A percentile compares a stretch with the other conserved stretches of the same genome.
Evolutionary conservation across 176 grass and related monocot species (phyloP).

Genomic region (Areca catechu): DNA sequence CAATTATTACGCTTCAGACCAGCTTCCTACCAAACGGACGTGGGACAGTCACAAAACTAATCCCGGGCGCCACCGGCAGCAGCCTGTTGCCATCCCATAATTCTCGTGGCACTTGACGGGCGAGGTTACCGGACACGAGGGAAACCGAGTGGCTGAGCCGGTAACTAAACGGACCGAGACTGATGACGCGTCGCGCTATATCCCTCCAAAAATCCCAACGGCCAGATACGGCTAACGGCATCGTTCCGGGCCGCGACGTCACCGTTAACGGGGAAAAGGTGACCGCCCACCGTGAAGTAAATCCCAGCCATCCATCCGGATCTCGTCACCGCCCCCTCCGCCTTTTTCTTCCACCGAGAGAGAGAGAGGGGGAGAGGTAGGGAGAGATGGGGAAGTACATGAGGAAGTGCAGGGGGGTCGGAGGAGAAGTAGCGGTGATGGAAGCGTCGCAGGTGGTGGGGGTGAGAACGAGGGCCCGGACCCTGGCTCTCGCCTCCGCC

Average conservation of each 20-base stretch:
- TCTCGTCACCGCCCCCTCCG: too few relatives aligned
- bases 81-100: background rate
- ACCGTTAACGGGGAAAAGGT: background rate
- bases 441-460: slow-evolving; percentile 9
- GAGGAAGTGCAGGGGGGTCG: slow-evolving; percentile 16
- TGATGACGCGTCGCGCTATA: background rate
- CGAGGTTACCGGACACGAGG: too few relatives aligned
- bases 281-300: too few relatives aligned
- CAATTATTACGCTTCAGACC: slow-evolving; percentile 7
- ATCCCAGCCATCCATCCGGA: too few relatives aligned
- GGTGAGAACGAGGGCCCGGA: slow-evolving; percentile 17
- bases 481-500: background rate
- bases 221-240: slow-evolving; percentile 6
- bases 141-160: background rate
- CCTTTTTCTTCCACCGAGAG: background rate
- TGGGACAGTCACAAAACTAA: background rate
- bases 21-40: background rate
- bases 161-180: background rate
- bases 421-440: slow-evolving; percentile 4
- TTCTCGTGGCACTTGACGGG: background rate
- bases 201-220: slow-evolving; percentile 11
- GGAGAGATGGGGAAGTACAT: slow-evolving; percentile 15
- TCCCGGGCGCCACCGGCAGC: background rate
- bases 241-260: background rate
- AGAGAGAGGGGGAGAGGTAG: background rate